phyloP scores from a whole-genome alignment of 176 grass and related monocot species.

The Aegilops speltoides region DNA sequence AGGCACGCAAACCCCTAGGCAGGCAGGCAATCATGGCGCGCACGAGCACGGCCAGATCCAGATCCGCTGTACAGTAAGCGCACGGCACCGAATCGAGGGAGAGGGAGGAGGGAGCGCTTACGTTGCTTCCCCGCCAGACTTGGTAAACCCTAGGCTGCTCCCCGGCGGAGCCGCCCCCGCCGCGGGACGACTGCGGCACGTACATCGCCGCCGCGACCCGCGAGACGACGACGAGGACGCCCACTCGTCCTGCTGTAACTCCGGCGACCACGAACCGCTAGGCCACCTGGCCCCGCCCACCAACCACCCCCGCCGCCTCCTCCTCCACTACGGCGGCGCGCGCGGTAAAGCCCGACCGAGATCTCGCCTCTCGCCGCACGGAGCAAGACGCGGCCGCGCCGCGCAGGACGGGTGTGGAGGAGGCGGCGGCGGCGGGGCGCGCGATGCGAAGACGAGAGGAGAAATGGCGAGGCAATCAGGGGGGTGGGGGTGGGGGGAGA shows the following conservation, averaged over 20 bases:
- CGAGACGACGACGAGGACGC: neutral
- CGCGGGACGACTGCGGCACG: constrained; percentile 48
- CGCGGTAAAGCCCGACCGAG: neutral
- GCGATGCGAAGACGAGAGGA: constrained; percentile 1
- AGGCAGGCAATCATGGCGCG: neutral
- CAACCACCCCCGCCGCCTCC: neutral
- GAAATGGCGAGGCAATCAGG: constrained; percentile 1
- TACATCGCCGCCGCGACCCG: constrained; percentile 60
- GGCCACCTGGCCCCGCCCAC: neutral
- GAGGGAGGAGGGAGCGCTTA: constrained; percentile 42
- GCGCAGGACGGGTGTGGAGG: neutral
- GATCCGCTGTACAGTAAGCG: constrained; percentile 23
- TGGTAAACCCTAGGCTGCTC: constrained; percentile 84
- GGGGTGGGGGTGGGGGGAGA: neutral
- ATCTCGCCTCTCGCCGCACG: constrained; percentile 38
- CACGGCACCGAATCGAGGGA: neutral
- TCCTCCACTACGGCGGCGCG: neutral
- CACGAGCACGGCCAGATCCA: constrained; percentile 51
- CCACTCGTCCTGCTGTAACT: neutral
- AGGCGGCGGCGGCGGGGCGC: neutral
- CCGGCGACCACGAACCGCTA: neutral
- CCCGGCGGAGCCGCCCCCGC: constrained; percentile 22
- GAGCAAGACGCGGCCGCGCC: neutral
- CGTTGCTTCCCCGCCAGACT: constrained; percentile 94
- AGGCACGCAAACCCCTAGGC: constrained; percentile 8